phyloP scores from a whole-genome alignment of 2,329 filamentous ascomycete genomes.

The Nemania sp. region DNA sequence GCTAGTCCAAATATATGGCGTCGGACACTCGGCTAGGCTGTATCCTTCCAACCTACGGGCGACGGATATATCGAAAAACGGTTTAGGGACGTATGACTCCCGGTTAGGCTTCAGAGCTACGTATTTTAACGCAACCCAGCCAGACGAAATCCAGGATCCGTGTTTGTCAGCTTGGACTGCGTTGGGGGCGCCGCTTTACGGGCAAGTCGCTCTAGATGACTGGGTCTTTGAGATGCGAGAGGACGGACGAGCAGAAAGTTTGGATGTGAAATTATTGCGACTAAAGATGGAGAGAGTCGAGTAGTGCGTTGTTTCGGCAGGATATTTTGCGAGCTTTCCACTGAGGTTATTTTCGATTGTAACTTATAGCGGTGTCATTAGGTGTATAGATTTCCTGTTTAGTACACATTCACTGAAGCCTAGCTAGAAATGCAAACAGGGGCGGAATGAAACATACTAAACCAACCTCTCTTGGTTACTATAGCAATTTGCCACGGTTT shows the following conservation, averaged over 20 bases:
- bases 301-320: not conserved
- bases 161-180: conserved; percentile 36
- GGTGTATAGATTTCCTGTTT: no score
- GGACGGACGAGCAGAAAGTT: conserved; percentile 24
- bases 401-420: no score
- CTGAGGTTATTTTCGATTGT: not conserved
- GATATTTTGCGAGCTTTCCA: not conserved
- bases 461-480: no score
- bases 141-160: conserved; percentile 31
- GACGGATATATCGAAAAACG: not conserved
- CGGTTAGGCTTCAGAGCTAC: conserved; percentile 37
- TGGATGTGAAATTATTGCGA: conserved; percentile 35
- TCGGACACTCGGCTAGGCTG: conserved; percentile 29
- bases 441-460: no score
- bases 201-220: conserved; percentile 34
- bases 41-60: conserved; percentile 36
- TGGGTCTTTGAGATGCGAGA: conserved; percentile 40
- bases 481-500: no score
- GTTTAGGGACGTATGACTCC: conserved; percentile 27
- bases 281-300: conserved; percentile 22
- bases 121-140: conserved; percentile 32
- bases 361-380: not conserved
- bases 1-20: conserved; percentile 30
- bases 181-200: conserved; percentile 32
- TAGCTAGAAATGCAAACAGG: no score